A percentile compares a stretch with the other conserved stretches of the same genome.
These are phyloP conservation scores for Volvox africanus DNA, from an alignment of 139 green algal genomes.

Conservation along the genomic window DNA sequence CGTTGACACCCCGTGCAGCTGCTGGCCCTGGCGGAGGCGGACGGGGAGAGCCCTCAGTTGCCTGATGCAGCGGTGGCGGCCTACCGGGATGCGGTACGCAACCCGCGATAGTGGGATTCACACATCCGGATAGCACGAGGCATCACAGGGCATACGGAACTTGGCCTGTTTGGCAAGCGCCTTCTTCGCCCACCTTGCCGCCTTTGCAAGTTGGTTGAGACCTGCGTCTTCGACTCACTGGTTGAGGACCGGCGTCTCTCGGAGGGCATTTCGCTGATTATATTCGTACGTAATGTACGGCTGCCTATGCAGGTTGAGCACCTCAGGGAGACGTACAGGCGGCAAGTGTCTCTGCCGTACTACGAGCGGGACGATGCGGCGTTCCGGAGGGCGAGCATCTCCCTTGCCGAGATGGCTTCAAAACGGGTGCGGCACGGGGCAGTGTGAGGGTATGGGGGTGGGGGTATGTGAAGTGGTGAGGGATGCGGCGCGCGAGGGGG, in stretches of 20 bases:
- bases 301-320: not conserved
- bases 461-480: too few relatives aligned
- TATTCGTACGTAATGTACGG: too few relatives aligned
- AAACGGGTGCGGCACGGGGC: not conserved
- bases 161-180: too few relatives aligned
- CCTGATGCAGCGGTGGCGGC: not conserved
- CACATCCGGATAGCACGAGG: too few relatives aligned
- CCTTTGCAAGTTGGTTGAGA: too few relatives aligned
- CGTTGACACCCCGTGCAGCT: not conserved
- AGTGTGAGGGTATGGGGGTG: not conserved
- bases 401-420: not conserved
- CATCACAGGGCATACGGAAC: too few relatives aligned
- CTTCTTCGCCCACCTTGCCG: too few relatives aligned
- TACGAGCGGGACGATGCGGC: slow-evolving; percentile 28
- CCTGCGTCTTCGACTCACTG: too few relatives aligned
- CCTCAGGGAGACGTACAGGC: not conserved
- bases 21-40: not conserved
- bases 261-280: too few relatives aligned
- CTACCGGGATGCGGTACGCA: not conserved
- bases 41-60: not conserved
- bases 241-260: too few relatives aligned
- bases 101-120: too few relatives aligned
- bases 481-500: too few relatives aligned
- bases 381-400: not conserved
- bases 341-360: not conserved